Percentiles rank a stretch among this genome's conserved stretches.
phyloP scores from a whole-genome alignment of 148 eudicot genomes.

The Fagopyrum tataricum region DNA sequence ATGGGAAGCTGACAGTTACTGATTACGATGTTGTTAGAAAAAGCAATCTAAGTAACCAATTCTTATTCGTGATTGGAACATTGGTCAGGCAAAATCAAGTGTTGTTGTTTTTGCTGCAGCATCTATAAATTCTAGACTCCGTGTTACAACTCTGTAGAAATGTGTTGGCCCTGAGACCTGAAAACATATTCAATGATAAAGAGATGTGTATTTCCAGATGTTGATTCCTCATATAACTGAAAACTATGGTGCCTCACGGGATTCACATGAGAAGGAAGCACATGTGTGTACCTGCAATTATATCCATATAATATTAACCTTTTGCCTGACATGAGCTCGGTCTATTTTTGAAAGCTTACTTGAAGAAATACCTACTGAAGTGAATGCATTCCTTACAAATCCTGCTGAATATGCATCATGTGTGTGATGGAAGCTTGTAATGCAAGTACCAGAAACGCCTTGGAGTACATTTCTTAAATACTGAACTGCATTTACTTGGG shows the following conservation, averaged over 20 bases:
- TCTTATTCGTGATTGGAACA: conserved; percentile 97
- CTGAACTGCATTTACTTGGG: conserved; percentile 82
- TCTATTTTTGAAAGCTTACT: conserved; percentile 90
- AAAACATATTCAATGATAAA: conserved; percentile 77
- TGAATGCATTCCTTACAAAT: conserved; percentile 72
- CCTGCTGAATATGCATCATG: conserved; percentile 59
- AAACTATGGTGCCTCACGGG: conserved; percentile 95
- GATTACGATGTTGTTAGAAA: conserved; percentile 96
- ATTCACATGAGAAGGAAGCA: conserved; percentile 94
- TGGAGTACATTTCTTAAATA: conserved; percentile 38
- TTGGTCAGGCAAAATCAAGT: conserved; percentile 92
- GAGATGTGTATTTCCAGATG: conserved; percentile 93
- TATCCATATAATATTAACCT: conserved; percentile 92
- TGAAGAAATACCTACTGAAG: conserved; percentile 86
- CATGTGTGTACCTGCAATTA: conserved; percentile 94
- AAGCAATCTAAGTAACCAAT: conserved; percentile 91
- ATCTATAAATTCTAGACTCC: conserved; percentile 51
- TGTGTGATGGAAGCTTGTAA: conserved; percentile 34
- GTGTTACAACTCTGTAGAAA: conserved; percentile 74
- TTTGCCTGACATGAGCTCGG: conserved; percentile 92
- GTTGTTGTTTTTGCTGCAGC: conserved; percentile 85
- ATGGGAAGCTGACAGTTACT: conserved; percentile 72
- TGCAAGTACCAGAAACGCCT: conserved; percentile 32
- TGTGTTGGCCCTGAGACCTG: conserved; percentile 91
- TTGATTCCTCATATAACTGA: conserved; percentile 90